phyloP scores from a whole-genome alignment of 208 protist genomes.

The Naegleria lovaniensis region DNA sequence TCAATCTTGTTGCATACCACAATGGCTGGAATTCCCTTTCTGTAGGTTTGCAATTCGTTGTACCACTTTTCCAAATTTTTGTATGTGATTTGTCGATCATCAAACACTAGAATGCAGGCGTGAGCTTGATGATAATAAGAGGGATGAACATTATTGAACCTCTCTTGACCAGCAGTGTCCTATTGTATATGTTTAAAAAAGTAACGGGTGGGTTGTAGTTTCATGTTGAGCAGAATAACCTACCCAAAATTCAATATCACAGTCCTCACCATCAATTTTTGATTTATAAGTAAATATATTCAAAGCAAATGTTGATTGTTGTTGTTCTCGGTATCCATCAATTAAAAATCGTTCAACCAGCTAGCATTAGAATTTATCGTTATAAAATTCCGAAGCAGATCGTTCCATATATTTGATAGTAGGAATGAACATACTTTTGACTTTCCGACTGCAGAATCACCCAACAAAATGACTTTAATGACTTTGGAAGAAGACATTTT shows the following conservation, averaged over 20 bases:
- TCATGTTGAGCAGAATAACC: no score
- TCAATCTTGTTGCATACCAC: constrained; percentile 92
- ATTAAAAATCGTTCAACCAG: constrained; percentile 88
- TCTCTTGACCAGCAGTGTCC: constrained; percentile 84
- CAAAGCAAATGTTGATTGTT: constrained; percentile 86
- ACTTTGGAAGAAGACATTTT: constrained; percentile 62
- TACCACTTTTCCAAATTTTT: constrained; percentile 88
- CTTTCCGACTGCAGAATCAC: constrained; percentile 90
- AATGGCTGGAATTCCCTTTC: constrained; percentile 80
- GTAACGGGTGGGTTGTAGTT: no score
- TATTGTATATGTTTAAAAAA: no score
- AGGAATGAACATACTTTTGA: constrained; percentile 61
- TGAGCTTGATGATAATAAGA: constrained; percentile 88
- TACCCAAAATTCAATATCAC: constrained; percentile 71
- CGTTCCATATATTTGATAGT: no score
- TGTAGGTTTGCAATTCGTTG: constrained; percentile 73
- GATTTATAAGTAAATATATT: constrained; percentile 75
- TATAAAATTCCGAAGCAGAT: no score
- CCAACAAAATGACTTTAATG: constrained; percentile 85
- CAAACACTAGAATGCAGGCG: constrained; percentile 84
- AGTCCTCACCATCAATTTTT: constrained; percentile 51
- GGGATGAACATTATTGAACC: constrained; percentile 81
- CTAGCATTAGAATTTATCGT: no score
- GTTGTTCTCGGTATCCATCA: constrained; percentile 69
- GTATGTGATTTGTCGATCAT: constrained; percentile 88